Evolutionary conservation across 331 rosid genomes (phyloP), one percentile per base, ranked within the genome.

Genomic region (Acacia concinna): DNA sequence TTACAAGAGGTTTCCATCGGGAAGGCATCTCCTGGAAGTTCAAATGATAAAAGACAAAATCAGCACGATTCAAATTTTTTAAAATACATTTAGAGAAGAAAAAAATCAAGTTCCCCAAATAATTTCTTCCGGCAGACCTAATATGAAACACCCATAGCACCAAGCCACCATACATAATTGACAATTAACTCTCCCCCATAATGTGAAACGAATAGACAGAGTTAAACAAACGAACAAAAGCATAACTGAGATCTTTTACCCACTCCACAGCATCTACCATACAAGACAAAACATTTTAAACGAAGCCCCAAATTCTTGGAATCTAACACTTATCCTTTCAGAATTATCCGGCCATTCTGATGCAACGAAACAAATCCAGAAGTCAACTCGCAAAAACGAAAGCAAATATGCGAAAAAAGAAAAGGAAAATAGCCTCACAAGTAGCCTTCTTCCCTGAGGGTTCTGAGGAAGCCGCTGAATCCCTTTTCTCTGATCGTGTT

Each of bases 1-100:
- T 95, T 89, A 92, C 98, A 92, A 81, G 41, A 95, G 94, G 70
- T 95, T 95, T 77, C 97, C 98, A 82, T 95, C 97, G 2, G 75
- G 25, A 49, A 92, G 84, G 85, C 97, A 91, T 38, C 83, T 91
- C 89, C 97, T 95, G 97, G 81, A 86, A 85, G 60, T 68, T 78
- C 81, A 86, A 82, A 59, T 34, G 51, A 79, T 27, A 18, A 68
- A 0, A 10, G 65, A 9, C 73, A 31, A 74, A 23, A 84, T 89
- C 83, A 87, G 90, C 27, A 46, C 27, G 71, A 34, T 28, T 56
- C 52, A 85, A 43, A 44, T 52, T 75, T 30, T 14, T 5, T 64
- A 35, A 35, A 25, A 54, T 30, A 57, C 15, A 32, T 56, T 18
- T 38, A 27, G 25, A 44, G 56, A 2, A 1, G 10, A 46, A 63